Conservation (phyloP, 768 basidiomycete species). For the Mycena kentingensis region DNA sequence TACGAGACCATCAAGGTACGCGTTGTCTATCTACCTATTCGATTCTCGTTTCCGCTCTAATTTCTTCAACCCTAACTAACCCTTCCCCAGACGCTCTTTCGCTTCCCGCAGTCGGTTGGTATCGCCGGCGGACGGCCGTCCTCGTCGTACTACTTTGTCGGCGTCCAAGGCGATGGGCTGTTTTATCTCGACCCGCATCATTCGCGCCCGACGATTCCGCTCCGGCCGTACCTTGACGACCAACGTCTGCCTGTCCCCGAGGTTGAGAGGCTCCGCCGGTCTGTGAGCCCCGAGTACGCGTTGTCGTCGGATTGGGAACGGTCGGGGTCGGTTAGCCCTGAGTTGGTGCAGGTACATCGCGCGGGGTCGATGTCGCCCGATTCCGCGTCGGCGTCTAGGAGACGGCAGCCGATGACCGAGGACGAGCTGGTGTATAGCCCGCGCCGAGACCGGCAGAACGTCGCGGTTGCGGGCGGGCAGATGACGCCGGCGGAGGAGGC, state of each 20-base stretch:
- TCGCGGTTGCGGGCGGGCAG: neutral
- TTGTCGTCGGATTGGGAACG: conserved; percentile 2
- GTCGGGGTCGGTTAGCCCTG: neutral
- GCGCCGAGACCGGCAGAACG: neutral
- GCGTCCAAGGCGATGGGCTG: conserved; percentile 82
- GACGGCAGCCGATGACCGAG: conserved; percentile 14
- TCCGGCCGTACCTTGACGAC: conserved; percentile 42
- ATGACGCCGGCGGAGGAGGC: conserved; percentile 51
- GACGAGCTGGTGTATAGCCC: conserved; percentile 13
- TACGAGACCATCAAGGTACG: conserved; percentile 68
- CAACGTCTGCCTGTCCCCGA: conserved; percentile 1
- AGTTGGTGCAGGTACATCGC: neutral
- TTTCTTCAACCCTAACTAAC: conserved; percentile 63
- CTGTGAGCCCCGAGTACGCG: conserved; percentile 7
- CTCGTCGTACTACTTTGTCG: conserved; percentile 97
- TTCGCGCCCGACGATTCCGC: conserved; percentile 71
- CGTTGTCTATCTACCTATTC: neutral
- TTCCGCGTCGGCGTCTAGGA: neutral
- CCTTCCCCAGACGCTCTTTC: conserved; percentile 70
- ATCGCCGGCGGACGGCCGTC: conserved; percentile 95
- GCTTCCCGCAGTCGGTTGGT: conserved; percentile 92
- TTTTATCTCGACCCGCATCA: conserved; percentile 84
- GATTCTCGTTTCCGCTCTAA: conserved; percentile 63
- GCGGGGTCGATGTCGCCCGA: conserved; percentile 13
- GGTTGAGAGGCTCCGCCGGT: conserved; percentile 1